Conservation (phyloP, 495 filamentous ascomycete genomes). For the Trichoderma erinaceum region DNA sequence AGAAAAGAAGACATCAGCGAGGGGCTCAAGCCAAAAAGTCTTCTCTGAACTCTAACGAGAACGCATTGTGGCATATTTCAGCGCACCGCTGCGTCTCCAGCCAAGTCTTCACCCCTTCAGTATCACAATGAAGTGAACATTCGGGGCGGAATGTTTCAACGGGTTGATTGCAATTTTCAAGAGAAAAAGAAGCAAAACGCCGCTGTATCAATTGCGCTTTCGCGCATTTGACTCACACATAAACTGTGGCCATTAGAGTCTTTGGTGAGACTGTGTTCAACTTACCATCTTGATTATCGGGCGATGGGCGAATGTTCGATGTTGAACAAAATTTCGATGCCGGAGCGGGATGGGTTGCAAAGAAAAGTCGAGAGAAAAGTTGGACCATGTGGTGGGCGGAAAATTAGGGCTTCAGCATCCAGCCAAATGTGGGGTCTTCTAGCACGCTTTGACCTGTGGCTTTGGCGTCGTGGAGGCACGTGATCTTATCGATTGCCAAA, state of each 20-base stretch:
- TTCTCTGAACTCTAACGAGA: constrained; percentile 92
- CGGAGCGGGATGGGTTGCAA: constrained; percentile 1
- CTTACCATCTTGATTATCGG: constrained; percentile 16
- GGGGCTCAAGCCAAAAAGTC: constrained; percentile 41
- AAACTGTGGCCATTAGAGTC: constrained; percentile 20
- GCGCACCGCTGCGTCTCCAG: constrained; percentile 62
- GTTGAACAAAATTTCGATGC: constrained; percentile 11
- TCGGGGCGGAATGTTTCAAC: constrained; percentile 38
- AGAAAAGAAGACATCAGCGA: constrained; percentile 97
- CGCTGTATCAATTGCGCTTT: constrained; percentile 14
- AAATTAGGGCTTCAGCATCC: constrained; percentile 17
- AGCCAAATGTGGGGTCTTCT: background rate
- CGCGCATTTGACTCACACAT: constrained; percentile 9
- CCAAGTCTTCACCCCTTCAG: constrained; percentile 65
- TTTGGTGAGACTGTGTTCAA: constrained; percentile 14
- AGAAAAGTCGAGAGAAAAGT: constrained; percentile 16
- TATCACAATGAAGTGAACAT: constrained; percentile 39
- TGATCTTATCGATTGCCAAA: background rate
- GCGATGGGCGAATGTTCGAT: constrained; percentile 3
- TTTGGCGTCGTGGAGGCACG: background rate
- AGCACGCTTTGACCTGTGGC: background rate
- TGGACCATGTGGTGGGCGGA: constrained; percentile 10
- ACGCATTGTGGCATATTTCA: constrained; percentile 53
- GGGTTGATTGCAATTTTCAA: background rate
- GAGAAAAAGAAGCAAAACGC: background rate